Base-by-base conservation (phyloP, 2,329 filamentous ascomycete species). In the Colletotrichum cereale region DNA sequence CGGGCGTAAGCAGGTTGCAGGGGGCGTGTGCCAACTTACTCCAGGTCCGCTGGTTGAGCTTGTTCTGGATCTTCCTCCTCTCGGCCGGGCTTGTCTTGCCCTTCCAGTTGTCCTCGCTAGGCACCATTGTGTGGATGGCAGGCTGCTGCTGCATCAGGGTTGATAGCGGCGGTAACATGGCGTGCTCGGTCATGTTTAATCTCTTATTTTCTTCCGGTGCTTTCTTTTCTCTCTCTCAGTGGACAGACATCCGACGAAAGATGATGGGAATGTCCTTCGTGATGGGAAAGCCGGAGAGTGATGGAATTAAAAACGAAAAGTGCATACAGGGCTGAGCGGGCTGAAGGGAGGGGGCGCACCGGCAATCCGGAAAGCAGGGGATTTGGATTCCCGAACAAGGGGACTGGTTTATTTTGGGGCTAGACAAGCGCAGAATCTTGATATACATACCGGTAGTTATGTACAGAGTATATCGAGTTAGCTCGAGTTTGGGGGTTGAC, bases 91-190 rank as follows among this genome's bases (percentile, higher is more conserved):
- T 78, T 8, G 75, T 78, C n/a, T 78, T 75, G 14, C 79, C 80
- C 4, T 76, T 80, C 79, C 80, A 81, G 56, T 81, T 79, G 62
- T 81, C 79, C 31, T 67, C 55, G 26, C 34, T 42, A 1, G 66
- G 34, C n/a, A 52, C 24, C 50, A 65, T 24, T 8, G 26, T 31
- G 14, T 40, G 62, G 18, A 68, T 34, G 12, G 42, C 31, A 14
- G 60, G 66, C 26, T 57, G 66, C 2, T 52, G 66, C 26, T 57
- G 66, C 2, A 52, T 36, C 42, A 57, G 55, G 42, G 21, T 65
- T 26, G 61, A 52, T 14, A 65, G 52, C 40, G 52, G 14, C 1
- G 60, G 24, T 38, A 38, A 18, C 21, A 36, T 64, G 0, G 38
- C 34, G 10, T 14, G n/a, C 44, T 50, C 60, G 18, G 60, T 34